Evolutionary conservation across 768 basidiomycete genomes (phyloP).

Genomic region (Lactarius sanguifluus): DNA sequence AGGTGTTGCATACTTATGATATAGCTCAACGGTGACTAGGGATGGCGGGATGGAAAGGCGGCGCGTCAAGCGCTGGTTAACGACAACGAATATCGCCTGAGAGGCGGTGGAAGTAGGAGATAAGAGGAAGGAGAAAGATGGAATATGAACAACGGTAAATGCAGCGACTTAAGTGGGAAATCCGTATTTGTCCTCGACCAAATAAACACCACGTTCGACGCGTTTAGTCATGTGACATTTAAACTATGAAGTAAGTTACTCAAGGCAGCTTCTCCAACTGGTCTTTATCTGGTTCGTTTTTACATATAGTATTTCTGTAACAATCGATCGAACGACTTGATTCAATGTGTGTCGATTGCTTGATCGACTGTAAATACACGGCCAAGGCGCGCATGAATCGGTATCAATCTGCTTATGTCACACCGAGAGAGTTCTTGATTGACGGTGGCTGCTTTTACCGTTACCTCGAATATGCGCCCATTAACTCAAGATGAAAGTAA

Average conservation of each 20-base stretch:
- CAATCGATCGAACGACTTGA: too few species aligned
- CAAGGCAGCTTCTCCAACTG: too few species aligned
- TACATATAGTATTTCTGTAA: too few species aligned
- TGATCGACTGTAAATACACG: too few species aligned
- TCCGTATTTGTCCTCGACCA: constrained; percentile 25
- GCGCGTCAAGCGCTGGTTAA: constrained; percentile 27
- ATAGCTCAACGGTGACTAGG: constrained; percentile 6
- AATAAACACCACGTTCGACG: constrained; percentile 20
- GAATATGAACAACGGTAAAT: constrained; percentile 16
- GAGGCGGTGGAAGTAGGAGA: constrained; percentile 8
- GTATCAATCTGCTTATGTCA: neutral
- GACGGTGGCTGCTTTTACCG: neutral
- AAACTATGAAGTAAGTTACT: neutral
- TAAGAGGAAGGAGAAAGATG: constrained; percentile 15
- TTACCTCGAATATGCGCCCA: constrained; percentile 67
- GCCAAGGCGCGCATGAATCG: too few species aligned
- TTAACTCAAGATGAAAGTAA: constrained; percentile 97
- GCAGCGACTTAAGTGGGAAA: constrained; percentile 4
- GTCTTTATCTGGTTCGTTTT: too few species aligned
- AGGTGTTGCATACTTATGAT: constrained; percentile 37
- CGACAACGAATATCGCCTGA: neutral
- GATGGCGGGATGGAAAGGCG: constrained; percentile 36
- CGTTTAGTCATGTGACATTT: constrained; percentile 20
- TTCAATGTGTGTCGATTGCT: too few species aligned
- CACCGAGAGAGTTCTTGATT: neutral